Evolutionary conservation across 2,329 filamentous ascomycete species (phyloP), one percentile per base, ranked within the genome.

Genomic region (Balansia obtecta): DNA sequence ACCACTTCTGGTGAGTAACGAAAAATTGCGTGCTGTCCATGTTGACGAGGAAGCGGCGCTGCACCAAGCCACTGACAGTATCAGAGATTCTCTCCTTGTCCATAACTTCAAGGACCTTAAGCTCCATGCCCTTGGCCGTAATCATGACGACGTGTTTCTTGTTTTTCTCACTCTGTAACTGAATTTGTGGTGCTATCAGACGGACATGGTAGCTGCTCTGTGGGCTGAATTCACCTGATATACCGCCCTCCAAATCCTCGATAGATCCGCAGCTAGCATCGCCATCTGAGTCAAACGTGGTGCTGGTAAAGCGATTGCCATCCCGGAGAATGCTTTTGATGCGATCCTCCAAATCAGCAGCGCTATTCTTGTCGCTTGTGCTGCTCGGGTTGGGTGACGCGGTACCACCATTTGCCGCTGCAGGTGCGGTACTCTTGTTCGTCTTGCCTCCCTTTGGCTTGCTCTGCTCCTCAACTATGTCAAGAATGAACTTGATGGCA

Each of bases 11-110:
- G 54, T 91, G 91, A 0, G 91, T 93, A 46, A 98, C 90, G 58
- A 98, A 99, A 68, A 98, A 96, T 65, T 99, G 93, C 30, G 94
- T 85, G 62, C 91, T 95, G 68, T 98, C 93, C 86, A 97, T 96
- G 57, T 89, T 88, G 55, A 96, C 83, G 30, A 90, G 80, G 70
- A 97, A 96, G 8, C 93, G 85, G 38, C 90, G 85, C 64, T 98
- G 94, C 1, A 98, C 91, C 44, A 99, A 77, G 49, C 93, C 94
- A 61, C 88, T 95, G 60, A 99, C 89, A 58, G 87, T 85, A 64
- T 99, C 93, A 45, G 83, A 90, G 51, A 97, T 80, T 53, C 93
- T 80, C 60, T 89, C 85, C 67, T 95, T 96, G 69, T 98, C 93
- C 86, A 97, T 95, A 60, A 98, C 91, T 57, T 96, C 91, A 18